These are phyloP conservation scores for Mrakia blollopis DNA, from an alignment of 768 basidiomycete species.

Conservation along the genomic window DNA sequence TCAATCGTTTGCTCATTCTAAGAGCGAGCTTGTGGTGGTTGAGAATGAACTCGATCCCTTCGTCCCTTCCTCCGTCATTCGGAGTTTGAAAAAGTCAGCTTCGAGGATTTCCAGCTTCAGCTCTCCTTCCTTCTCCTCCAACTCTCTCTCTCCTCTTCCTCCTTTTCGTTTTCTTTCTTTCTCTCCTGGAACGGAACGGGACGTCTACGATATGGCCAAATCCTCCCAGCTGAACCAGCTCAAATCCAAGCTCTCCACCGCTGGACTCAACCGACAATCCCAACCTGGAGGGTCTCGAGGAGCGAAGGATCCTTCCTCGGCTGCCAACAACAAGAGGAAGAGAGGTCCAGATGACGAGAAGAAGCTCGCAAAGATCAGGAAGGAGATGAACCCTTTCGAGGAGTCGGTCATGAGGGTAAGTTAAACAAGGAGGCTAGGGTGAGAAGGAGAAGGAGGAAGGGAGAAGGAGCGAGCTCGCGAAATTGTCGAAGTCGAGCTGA, in stretches of 20 bases:
- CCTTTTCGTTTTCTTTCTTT: not conserved
- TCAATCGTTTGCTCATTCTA: slow-evolving; percentile 30
- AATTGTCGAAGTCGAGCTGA: slow-evolving; percentile 7
- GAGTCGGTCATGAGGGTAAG: slow-evolving; percentile 80
- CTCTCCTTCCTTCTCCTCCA: not conserved
- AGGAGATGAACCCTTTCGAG: slow-evolving; percentile 88
- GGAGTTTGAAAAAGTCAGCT: not conserved
- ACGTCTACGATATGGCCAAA: slow-evolving; percentile 26
- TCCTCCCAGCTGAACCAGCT: slow-evolving; percentile 82
- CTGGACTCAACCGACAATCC: slow-evolving; percentile 65
- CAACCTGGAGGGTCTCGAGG: slow-evolving; percentile 41
- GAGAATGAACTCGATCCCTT: not conserved
- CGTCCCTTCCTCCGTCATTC: not conserved
- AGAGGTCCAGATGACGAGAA: slow-evolving; percentile 60
- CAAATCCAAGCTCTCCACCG: slow-evolving; percentile 72
- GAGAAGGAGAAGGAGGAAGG: not conserved
- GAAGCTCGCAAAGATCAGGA: slow-evolving; percentile 75
- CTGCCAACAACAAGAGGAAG: slow-evolving; percentile 56
- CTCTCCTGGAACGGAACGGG: not conserved
- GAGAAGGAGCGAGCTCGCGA: not conserved
- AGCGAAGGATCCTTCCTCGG: slow-evolving; percentile 53
- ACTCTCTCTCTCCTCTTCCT: slow-evolving; percentile 1
- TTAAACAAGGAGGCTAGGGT: not conserved
- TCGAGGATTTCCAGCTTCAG: not conserved
- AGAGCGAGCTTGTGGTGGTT: not conserved